Base-by-base conservation (phyloP, 805 yeast genomes). In the Lachancea thermotolerans region DNA sequence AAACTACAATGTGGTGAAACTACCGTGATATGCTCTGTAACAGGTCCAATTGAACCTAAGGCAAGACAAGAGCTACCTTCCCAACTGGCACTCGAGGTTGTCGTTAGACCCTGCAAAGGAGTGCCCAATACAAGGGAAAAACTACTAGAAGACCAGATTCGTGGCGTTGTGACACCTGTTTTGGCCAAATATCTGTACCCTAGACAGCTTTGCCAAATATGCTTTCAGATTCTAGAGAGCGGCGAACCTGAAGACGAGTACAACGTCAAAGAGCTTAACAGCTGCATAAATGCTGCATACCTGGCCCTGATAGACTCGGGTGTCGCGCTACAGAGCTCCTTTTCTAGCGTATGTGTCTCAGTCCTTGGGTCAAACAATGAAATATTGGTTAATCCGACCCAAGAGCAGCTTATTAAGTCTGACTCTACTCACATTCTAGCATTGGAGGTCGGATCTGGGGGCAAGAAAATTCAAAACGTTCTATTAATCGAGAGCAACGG, bases 41-140 rank as follows among this genome's bases (percentile, higher is more conserved):
- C 90, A 1, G 99, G 99, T 0, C 99, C 99, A 0, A 75, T 91
- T 28, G 97, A 91, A 57, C 81, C 87, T 10, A 83, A 82, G 60
- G 65, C 78, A 11, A 76, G 91, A 54, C 95, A 89, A 59, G 98
- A 91, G 60, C 64, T 81, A 30, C 96, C 97, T 10, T 81, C 85
- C 12, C 70, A 73, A 37, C 82, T 91, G 12, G 80, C 86, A 14
- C 62, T 93, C 14, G 96, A 89, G 62, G 74, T 93, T 7, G 75
- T 79, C 16, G 80, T 90, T 2, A 71, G 89, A 34, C 96, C 98
- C 1, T 78, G 83, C 17, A 67, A 71, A 11, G 98, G 97, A 1
- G 73, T 82, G 1, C 74, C 95, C 6, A 73, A 74, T 59, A 71
- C 91, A 1, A 68, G 95, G 53, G 98, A 93, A 56, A 80, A 82